A percentile compares a stretch with the other conserved stretches of the same genome.
Evolutionary conservation across 345 rosid genomes (phyloP).

Genomic region (Rubroshorea leprosula): DNA sequence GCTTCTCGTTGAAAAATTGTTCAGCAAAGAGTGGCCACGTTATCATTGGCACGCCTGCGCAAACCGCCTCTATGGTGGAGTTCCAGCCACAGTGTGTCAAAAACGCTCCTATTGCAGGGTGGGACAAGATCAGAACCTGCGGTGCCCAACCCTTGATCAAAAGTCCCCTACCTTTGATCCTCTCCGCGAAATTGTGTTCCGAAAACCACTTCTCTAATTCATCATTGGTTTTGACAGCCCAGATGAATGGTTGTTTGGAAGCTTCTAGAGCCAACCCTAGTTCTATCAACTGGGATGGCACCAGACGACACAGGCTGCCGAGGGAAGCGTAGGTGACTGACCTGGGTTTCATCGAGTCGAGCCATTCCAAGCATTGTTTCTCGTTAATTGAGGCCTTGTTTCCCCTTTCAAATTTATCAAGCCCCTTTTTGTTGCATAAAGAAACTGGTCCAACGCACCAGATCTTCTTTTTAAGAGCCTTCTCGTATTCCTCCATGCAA

Average conservation of each 20-base stretch:
- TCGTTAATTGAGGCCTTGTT: constrained; percentile 45
- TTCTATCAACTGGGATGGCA: constrained; percentile 56
- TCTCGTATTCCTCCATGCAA: constrained; percentile 32
- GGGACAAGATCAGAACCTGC: constrained; percentile 65
- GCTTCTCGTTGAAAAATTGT: constrained; percentile 71
- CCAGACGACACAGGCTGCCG: constrained; percentile 69
- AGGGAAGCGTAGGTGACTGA: constrained; percentile 71
- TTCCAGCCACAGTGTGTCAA: constrained; percentile 91
- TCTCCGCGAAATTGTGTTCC: constrained; percentile 42
- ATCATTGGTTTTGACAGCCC: constrained; percentile 56
- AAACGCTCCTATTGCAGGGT: constrained; percentile 61
- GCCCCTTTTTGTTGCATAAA: constrained; percentile 30
- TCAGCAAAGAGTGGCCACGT: constrained; percentile 80
- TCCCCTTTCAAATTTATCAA: constrained; percentile 64
- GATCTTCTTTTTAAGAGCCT: constrained; percentile 41
- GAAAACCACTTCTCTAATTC: constrained; percentile 52
- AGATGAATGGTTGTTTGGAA: constrained; percentile 56
- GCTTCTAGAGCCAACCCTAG: constrained; percentile 62
- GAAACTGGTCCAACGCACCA: constrained; percentile 92
- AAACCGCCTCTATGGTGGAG: constrained; percentile 63
- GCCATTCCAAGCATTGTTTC: constrained; percentile 44
- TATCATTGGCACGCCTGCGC: constrained; percentile 60
- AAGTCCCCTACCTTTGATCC: constrained; percentile 50
- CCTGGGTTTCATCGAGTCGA: constrained; percentile 39
- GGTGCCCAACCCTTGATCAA: constrained; percentile 85